phyloP scores from a whole-genome alignment of 2,329 filamentous ascomycete species.

The Amesomyces nigricolor region DNA sequence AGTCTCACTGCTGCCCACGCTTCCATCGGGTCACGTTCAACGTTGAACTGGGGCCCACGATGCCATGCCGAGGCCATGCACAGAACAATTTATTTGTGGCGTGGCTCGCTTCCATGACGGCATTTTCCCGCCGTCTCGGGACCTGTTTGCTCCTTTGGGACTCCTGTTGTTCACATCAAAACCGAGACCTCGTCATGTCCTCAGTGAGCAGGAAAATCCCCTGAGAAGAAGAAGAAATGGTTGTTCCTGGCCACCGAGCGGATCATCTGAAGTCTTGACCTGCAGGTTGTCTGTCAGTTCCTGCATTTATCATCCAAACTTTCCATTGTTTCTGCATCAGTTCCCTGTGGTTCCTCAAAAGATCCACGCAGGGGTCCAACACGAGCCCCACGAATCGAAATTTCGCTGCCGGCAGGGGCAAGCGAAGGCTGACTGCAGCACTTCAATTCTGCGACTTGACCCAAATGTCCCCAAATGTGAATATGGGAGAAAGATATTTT shows the following conservation, averaged over 20 bases:
- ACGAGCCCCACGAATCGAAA: constrained; percentile 3
- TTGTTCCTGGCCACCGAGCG: too few relatives aligned
- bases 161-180: neutral
- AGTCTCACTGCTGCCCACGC: neutral
- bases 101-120: constrained; percentile 1
- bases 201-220: neutral
- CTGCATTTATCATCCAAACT: neutral
- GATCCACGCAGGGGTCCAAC: constrained; percentile 16
- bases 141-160: neutral
- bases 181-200: neutral
- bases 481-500: too few relatives aligned
- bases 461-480: too few relatives aligned
- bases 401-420: constrained; percentile 11
- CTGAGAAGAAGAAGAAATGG: too few relatives aligned
- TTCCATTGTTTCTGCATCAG: neutral
- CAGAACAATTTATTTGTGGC: constrained; percentile 8
- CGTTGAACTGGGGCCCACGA: constrained; percentile 8
- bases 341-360: constrained; percentile 1
- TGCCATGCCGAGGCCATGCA: neutral
- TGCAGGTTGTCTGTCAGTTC: too few relatives aligned
- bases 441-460: neutral
- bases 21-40: neutral
- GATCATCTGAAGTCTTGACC: too few relatives aligned
- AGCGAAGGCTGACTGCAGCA: neutral
- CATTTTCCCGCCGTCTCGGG: neutral